Conservation (phyloP, 2,329 filamentous ascomycete genomes). For the Cladosporium sp. region DNA sequence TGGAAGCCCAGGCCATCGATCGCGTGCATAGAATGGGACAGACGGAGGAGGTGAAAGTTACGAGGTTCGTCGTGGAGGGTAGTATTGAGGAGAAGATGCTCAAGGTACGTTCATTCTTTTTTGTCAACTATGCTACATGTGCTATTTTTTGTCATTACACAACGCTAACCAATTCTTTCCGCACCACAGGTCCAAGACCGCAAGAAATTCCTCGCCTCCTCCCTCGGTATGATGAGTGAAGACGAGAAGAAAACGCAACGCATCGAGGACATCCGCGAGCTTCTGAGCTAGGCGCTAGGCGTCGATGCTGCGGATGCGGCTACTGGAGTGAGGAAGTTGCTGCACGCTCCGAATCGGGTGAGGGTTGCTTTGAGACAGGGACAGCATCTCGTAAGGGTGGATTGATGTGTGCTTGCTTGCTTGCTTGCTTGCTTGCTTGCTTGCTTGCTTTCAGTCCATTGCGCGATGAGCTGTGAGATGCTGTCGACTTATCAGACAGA, state of each 20-base stretch:
- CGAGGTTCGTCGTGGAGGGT: conserved; percentile 79
- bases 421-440: background rate
- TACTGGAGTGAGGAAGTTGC: background rate
- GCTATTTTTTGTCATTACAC: too few relatives aligned
- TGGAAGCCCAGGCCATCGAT: conserved; percentile 96
- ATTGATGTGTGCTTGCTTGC: background rate
- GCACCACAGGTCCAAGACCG: conserved; percentile 68
- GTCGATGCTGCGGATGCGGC: background rate
- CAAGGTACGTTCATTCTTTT: conserved; percentile 8
- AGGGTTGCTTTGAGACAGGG: background rate
- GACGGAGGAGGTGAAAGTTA: conserved; percentile 76
- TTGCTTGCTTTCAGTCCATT: too few relatives aligned
- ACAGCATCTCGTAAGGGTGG: background rate
- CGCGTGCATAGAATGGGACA: conserved; percentile 97
- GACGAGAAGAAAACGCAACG: conserved; percentile 86
- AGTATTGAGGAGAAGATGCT: conserved; percentile 97
- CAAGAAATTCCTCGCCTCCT: conserved; percentile 96
- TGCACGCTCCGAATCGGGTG: conserved; percentile 1
- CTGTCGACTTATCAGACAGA: too few relatives aligned
- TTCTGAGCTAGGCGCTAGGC: conserved; percentile 57
- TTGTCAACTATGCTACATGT: background rate
- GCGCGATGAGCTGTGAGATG: too few relatives aligned
- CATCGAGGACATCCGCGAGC: conserved; percentile 89
- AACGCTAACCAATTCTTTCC: background rate
- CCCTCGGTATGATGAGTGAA: conserved; percentile 88